Conservation (phyloP, 345 rosid species). For the Rhizophora apiculata region DNA sequence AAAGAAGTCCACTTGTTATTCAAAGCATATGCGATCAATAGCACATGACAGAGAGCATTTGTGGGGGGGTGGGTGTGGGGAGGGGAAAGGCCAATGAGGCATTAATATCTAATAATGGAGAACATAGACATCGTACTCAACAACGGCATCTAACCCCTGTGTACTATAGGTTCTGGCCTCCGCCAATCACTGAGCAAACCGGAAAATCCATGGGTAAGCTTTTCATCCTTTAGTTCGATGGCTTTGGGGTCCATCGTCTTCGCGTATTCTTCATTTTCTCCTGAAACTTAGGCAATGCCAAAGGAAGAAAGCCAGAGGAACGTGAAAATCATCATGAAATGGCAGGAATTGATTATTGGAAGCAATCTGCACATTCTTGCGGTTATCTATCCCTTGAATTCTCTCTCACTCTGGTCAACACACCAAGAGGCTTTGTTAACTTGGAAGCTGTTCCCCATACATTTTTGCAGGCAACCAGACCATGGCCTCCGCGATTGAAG, state of each 20-base stretch:
- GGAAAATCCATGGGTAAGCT: slow-evolving; percentile 41
- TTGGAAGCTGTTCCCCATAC: too few relatives aligned
- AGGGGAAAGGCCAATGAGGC: slow-evolving; percentile 5
- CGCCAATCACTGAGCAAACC: slow-evolving; percentile 50
- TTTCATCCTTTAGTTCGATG: slow-evolving; percentile 31
- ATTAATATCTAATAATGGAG: slow-evolving; percentile 8
- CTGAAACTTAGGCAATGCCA: slow-evolving; percentile 16
- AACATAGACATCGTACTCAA: slow-evolving; percentile 35
- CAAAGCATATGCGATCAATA: too few relatives aligned
- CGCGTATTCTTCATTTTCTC: slow-evolving; percentile 25
- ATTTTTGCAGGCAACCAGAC: too few relatives aligned
- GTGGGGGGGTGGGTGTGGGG: accelerated
- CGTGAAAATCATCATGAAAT: too few relatives aligned
- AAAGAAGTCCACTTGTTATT: too few relatives aligned
- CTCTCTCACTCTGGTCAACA: too few relatives aligned
- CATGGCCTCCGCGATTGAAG: too few relatives aligned
- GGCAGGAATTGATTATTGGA: too few relatives aligned
- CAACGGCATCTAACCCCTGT: slow-evolving; percentile 31
- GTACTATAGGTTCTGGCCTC: slow-evolving; percentile 34
- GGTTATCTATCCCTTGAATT: too few relatives aligned
- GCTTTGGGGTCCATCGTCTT: slow-evolving; percentile 29
- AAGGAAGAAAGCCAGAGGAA: slow-evolving; percentile 16
- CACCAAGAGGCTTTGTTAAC: too few relatives aligned
- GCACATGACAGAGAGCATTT: too few relatives aligned
- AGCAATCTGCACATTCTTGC: too few relatives aligned